A percentile compares a stretch with the other conserved stretches of the same genome.
Conservation (phyloP, 345 rosid species). For the Populus tremula region DNA sequence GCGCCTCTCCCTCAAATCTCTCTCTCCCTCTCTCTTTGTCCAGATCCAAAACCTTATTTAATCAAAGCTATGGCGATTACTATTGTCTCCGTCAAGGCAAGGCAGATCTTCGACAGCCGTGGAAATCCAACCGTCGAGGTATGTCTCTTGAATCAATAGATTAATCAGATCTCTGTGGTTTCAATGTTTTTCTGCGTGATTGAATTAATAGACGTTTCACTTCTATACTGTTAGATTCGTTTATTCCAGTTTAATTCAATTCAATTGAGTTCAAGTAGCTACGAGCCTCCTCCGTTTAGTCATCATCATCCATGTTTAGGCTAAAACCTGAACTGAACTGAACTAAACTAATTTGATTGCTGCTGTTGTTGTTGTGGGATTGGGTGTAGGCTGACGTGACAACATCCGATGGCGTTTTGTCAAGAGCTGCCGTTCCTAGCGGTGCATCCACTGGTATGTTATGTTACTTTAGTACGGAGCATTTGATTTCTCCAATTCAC, state of each 20-base stretch:
- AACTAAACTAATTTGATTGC: no score
- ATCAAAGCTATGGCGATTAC: slow-evolving; percentile 20
- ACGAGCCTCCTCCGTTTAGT: not conserved
- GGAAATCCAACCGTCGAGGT: slow-evolving; percentile 81
- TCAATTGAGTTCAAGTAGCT: not conserved
- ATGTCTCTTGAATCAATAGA: not conserved
- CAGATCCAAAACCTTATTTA: slow-evolving; percentile 8
- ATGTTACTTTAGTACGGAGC: not conserved
- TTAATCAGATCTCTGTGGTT: no score
- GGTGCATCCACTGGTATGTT: slow-evolving; percentile 67
- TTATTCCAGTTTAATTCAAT: slow-evolving; percentile 1
- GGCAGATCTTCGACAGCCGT: slow-evolving; percentile 79
- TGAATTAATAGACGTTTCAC: not conserved
- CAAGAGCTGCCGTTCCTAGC: slow-evolving; percentile 71
- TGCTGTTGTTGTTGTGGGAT: not conserved
- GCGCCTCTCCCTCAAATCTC: no score
- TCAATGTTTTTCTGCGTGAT: no score
- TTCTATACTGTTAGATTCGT: not conserved
- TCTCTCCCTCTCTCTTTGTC: not conserved
- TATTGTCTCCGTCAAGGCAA: slow-evolving; percentile 44
- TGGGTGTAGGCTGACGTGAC: slow-evolving; percentile 42
- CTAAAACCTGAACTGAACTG: no score
- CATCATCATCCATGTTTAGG: no score
- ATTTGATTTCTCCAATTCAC: not conserved
- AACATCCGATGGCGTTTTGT: slow-evolving; percentile 39